Conservation (phyloP, 2,329 filamentous ascomycete species). For the Aphanocladium album region DNA sequence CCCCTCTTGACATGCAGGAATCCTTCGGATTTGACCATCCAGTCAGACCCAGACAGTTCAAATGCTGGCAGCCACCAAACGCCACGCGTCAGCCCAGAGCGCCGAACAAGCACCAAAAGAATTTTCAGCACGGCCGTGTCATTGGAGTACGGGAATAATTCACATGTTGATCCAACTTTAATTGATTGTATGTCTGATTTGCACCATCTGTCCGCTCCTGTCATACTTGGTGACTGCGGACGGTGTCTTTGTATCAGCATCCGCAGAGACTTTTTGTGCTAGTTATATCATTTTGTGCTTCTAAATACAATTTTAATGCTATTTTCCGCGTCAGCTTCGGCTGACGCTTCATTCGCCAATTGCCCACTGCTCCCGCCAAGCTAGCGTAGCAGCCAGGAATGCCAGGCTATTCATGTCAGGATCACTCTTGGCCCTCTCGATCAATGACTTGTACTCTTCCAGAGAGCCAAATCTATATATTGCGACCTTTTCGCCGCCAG, state of each 20-base stretch:
- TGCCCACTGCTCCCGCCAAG: slow-evolving; percentile 8
- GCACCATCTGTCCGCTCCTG: neutral
- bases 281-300: neutral
- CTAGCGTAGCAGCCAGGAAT: slow-evolving; percentile 6
- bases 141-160: neutral
- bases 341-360: neutral
- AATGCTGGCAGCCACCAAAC: neutral
- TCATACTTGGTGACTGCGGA: too few relatives aligned
- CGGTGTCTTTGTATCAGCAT: too few relatives aligned
- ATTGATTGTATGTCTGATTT: too few relatives aligned
- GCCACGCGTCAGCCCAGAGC: neutral
- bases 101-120: neutral
- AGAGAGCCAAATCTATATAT: neutral
- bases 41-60: neutral
- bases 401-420: slow-evolving; percentile 10
- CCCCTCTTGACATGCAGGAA: neutral
- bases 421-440: neutral
- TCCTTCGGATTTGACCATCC: neutral
- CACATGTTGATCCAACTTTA: neutral
- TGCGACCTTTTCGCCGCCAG: neutral
- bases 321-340: neutral
- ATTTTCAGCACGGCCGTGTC: too few relatives aligned
- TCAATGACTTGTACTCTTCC: slow-evolving; percentile 1
- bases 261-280: neutral
- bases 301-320: neutral